Evolutionary conservation across 331 rosid species (phyloP), one percentile per base, ranked within the genome.

Genomic region (Erythrophleum ivorense): DNA sequence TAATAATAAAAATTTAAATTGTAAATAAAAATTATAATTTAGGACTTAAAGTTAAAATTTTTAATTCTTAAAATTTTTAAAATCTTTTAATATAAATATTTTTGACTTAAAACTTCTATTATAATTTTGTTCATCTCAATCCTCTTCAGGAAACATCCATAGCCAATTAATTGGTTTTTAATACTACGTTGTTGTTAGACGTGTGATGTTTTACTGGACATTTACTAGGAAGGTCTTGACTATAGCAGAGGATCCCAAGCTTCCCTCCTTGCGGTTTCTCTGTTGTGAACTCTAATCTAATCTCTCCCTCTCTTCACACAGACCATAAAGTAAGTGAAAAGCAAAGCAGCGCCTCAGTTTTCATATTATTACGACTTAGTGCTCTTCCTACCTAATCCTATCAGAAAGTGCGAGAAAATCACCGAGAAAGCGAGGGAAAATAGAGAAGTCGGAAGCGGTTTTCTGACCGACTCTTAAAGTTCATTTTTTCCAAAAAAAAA

Each of bases 311-410:
- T 41, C 64, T 65, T 45, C 69, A 70, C 73, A 43, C 63, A 73
- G 33, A 15, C 73, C 79, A 69, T 14, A 66, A 73, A 73, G 86
- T 85, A 38, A 89, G 86, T 85, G 91, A 85, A 83, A 87, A 73
- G 84, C 85, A 80, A 83, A 71, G 70, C 68, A 80, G 14, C 76
- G 68, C n/a, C 70, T 55, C 29, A 67, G 60, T 73, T 80, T 71
- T 55, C 77, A 16, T 41, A 80, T 78, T 78, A 78, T 80, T 49
- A 21, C 87, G 79, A 57, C 83, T 48, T 77, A 50, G 72, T 77
- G 86, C 81, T 69, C 78, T 54, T 15, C 72, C 79, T 70, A 85
- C 91, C 91, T 87, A 87, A 87, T 89, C 86, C 81, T 69, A 57
- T 34, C 52, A 11, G 50, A 46, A 46, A 18, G 9, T 52, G 57